Base-by-base conservation (phyloP, 1,284 basidiomycete species). In the Thecaphora thlaspeos region DNA sequence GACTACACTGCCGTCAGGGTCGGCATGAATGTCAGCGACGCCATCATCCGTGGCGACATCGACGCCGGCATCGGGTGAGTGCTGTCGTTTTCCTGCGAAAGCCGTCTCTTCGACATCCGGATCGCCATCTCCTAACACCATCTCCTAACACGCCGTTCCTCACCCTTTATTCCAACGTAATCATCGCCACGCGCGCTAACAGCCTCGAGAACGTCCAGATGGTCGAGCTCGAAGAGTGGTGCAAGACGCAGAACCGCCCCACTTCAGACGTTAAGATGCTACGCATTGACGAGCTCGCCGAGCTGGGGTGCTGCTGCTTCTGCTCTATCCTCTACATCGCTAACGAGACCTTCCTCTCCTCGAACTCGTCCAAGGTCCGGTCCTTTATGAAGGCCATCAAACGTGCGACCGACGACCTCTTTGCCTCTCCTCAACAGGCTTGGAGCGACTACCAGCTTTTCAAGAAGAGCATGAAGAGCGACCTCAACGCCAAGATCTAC, bases 301-400 rank as follows among this genome's bases (percentile, higher is more conserved):
- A 74, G 52, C 63, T 79, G 2, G 77, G 78, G 40, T 78, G 76
- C 68, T 79, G 78, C 58, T 78, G 76, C 64, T 79, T 79, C 69
- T 79, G 78, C 68, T 75, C 71, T 2, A 72, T 74, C 55, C 59
- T 74, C 30, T 70, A 68, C 54, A 71, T 74, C 23, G 71, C 60
- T 45, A 74, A 74, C 46, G 58, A 63, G 41, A 32, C 51, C 39
- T 78, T 75, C 59, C 56, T 79, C 54, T 48, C 48, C n/a, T 51
- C 52, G 22, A 56, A 77, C 55, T 76, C 32, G 26, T 11, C 26
- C 7, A 75, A 5, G 61, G 74, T 71, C 23, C 66, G 64, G 3
- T 75, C 77, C 8, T 79, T 80, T 54, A 78, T 80, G 76, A 71
- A 73, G 19, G 79, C 78, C 12, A 64, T 79, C 58, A 79, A 80